Evolutionary conservation across 768 basidiomycete genomes (phyloP), one percentile per base, ranked within the genome.

Genomic region (Baorangia bicolor): DNA sequence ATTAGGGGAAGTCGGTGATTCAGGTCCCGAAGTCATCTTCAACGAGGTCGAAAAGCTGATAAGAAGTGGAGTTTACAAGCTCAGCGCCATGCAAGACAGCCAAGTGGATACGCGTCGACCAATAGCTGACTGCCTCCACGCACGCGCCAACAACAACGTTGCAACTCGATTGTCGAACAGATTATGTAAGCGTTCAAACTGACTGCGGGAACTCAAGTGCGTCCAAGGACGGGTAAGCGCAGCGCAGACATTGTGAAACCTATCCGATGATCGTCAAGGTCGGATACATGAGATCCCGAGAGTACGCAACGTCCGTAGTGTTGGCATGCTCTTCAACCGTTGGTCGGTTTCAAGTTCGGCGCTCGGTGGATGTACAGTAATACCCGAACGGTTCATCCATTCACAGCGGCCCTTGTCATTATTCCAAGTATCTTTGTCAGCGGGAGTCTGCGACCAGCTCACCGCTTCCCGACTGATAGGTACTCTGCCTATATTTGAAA

Each of bases 1-100:
- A 27, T 72, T 75, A 8, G 82, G 76, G 10, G 78, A 78, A 27
- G 69, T 65, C 5, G 71, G 71, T 11, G 73, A 72, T 11, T 60
- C 67, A 1, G 56, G 47, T 35, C 60, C 60, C 9, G 64, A 62
- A 33, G 53, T 20, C 68, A 67, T 69, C 51, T 34, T 41, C 40
- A 18, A 52, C 35, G 31, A 46, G 2, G 49, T 35, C 5, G 39
- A 39, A 46, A 27, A 35, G 8, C 14, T 16, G 46, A 33, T 35
- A 9, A 43, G 20, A 5, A 11, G 34, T 25, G 10, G 21, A 14
- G 16, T 14, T 56, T 54, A 61, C 7, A 38, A 41, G 38, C 11
- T 46, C 14, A n/a, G 23, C 1, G 34, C 52, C 45, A 46, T 57
- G 38, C 53, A 42, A n/a, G 34, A 51, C 51, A 20, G 14, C 7